A percentile compares a stretch with the other conserved stretches of the same genome.
Evolutionary conservation across 1,284 basidiomycete species (phyloP).

Genomic region (Dichomitus squalens): DNA sequence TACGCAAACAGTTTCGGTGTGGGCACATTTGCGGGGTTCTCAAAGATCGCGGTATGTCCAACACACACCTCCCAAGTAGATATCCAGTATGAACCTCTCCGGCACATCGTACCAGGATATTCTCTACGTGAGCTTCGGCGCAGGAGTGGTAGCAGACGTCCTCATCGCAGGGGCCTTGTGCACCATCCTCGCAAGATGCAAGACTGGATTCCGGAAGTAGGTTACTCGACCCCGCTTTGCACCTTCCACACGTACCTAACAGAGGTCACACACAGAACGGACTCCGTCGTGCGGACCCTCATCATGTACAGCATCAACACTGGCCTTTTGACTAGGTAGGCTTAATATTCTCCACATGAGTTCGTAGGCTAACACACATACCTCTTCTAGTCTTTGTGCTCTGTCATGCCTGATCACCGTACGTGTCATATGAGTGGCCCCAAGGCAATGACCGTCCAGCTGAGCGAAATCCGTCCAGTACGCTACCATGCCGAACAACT

Average conservation of each 20-base stretch:
- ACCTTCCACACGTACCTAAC: too few species aligned
- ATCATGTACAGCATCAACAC: constrained; percentile 20
- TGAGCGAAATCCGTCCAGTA: constrained; percentile 32
- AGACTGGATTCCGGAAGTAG: constrained; percentile 13
- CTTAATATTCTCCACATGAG: background rate
- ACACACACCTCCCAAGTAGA: too few species aligned
- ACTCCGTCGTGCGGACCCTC: constrained; percentile 10
- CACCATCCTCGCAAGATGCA: constrained; percentile 6
- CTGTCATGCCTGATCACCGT: constrained; percentile 10
- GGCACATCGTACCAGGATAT: background rate
- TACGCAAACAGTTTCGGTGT: constrained; percentile 9
- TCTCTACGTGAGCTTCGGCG: constrained; percentile 14
- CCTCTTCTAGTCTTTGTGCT: constrained; percentile 7
- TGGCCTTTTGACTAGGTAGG: constrained; percentile 15
- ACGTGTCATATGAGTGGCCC: background rate
- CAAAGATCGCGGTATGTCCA: constrained; percentile 11
- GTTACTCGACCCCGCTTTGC: background rate
- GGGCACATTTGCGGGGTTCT: constrained; percentile 8
- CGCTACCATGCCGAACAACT: constrained; percentile 40
- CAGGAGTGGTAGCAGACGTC: constrained; percentile 13
- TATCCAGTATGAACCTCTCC: background rate
- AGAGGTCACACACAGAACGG: background rate
- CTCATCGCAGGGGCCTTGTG: constrained; percentile 12
- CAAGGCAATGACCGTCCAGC: background rate
- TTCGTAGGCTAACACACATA: background rate